phyloP scores from a whole-genome alignment of 1,284 basidiomycete genomes.

The Stygiomarasmius scandens region DNA sequence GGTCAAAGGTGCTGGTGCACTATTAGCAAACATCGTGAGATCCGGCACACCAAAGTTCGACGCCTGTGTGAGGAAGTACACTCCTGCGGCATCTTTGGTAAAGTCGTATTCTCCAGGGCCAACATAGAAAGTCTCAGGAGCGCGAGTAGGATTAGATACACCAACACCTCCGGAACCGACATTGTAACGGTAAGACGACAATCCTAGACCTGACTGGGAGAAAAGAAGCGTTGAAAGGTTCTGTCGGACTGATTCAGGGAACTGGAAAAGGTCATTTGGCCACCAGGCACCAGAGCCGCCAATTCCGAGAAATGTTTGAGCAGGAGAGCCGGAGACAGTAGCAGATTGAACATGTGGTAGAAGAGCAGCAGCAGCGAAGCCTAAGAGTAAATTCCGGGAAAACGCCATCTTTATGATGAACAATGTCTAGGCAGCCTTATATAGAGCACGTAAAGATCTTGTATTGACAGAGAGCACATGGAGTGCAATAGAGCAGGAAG shows the following conservation, averaged over 20 bases:
- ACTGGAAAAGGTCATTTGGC: slow-evolving; percentile 44
- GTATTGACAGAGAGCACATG: too few relatives aligned
- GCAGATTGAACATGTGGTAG: slow-evolving; percentile 7
- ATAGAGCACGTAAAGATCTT: too few relatives aligned
- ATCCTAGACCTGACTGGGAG: slow-evolving; percentile 38
- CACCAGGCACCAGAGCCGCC: slow-evolving; percentile 50
- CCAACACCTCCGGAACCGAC: slow-evolving; percentile 46
- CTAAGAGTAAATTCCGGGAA: neutral
- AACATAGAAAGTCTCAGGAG: slow-evolving; percentile 45
- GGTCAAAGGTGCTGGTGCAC: slow-evolving; percentile 37
- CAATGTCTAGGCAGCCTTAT: too few relatives aligned
- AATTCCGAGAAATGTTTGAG: slow-evolving; percentile 32
- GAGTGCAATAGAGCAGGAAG: too few relatives aligned
- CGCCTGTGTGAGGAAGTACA: slow-evolving; percentile 41
- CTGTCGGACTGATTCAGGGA: slow-evolving; percentile 40
- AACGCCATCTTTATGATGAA: neutral
- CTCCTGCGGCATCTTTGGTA: slow-evolving; percentile 39
- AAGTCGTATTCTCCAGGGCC: slow-evolving; percentile 43
- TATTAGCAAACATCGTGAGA: slow-evolving; percentile 40
- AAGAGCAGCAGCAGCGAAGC: neutral
- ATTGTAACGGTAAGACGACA: slow-evolving; percentile 48
- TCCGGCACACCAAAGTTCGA: slow-evolving; percentile 29
- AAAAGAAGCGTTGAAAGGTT: slow-evolving; percentile 44
- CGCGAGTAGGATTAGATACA: slow-evolving; percentile 41
- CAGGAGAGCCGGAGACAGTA: slow-evolving; percentile 22